Evolutionary conservation across 2,329 filamentous ascomycete species (phyloP), one percentile per base, ranked within the genome.

Genomic region (Diaporthe helianthi): DNA sequence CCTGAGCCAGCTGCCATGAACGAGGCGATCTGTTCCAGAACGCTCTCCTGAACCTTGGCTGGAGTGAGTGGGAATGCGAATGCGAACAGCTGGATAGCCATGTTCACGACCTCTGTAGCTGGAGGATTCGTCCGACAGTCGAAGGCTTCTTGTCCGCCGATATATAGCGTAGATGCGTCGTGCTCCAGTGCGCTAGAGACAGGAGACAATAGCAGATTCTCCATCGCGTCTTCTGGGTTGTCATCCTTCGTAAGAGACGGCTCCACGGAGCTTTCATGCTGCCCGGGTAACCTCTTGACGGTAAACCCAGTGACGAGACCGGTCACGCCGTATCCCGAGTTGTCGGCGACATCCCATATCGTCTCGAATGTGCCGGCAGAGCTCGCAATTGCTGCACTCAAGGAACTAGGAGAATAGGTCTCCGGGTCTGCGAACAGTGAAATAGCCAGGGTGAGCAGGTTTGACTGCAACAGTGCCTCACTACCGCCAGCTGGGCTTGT

Each of bases 271-370:
- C 80, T 84, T 46, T 89, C 86, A 69, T 91, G 88, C 75, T 92
- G 90, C 33, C 93, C 92, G 17, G 90, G 89, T 68, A 94, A 84
- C 31, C 86, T 87, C 74, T 86, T 89, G 22, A 94, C 84, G 65
- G 91, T 87, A 76, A 96, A 94, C 0, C 93, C 93, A 26, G 88
- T 86, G 1, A 97, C 90, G 26, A 98, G 83, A 1, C 94, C 93
- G 12, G 93, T 97, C 19, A 99, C 91, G 3, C 97, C 96, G 79
- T 97, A 98, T 1, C 94, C 95, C 74, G 91, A 94, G 76, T 98
- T 98, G 78, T 99, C 96, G 10, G 90, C 92, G 8, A 97, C 88
- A 72, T 98, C 95, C 96, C 96, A 99, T 47, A 99, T 89, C 0
- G 90, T 94, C 75, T 99, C 96, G 76, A 98, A 98, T 3, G 90